phyloP scores from a whole-genome alignment of 2,329 filamentous ascomycete species.

The Blastomyces silverae region DNA sequence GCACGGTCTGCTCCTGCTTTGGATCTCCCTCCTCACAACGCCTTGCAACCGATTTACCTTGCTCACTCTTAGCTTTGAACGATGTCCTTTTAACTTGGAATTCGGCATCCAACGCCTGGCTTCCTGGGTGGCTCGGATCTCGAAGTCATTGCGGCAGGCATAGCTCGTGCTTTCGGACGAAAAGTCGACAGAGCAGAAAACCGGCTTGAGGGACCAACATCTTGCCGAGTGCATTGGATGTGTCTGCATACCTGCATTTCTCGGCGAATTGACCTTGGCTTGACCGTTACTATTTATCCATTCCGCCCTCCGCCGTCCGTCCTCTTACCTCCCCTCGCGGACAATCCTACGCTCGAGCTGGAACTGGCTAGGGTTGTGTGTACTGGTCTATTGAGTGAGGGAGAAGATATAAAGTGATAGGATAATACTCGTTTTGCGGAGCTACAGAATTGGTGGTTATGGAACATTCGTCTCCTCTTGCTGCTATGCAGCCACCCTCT shows the following conservation, averaged over 20 bases:
- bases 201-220: background rate
- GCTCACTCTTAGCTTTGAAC: slow-evolving; percentile 1
- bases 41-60: slow-evolving; percentile 9
- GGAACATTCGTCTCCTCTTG: slow-evolving; percentile 90
- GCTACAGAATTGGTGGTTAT: slow-evolving; percentile 45
- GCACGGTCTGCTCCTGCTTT: slow-evolving; percentile 11
- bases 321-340: slow-evolving; percentile 1
- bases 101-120: slow-evolving; percentile 16
- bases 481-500: slow-evolving; percentile 75
- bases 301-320: slow-evolving; percentile 7
- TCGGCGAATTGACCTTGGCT: background rate
- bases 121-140: slow-evolving; percentile 16
- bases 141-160: slow-evolving; percentile 12
- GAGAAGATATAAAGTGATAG: slow-evolving; percentile 1
- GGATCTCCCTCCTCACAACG: background rate
- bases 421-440: background rate
- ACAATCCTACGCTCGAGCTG: slow-evolving; percentile 8
- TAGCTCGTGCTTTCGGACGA: background rate
- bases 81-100: slow-evolving; percentile 18
- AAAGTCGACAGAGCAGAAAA: background rate
- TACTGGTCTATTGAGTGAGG: slow-evolving; percentile 12
- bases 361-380: slow-evolving; percentile 8
- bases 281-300: slow-evolving; percentile 5
- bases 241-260: background rate
- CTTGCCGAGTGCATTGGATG: slow-evolving; percentile 8